Evolutionary conservation across 129 eudicot genomes (phyloP), one percentile per base, ranked within the genome.

Genomic region (Calendula officinalis): DNA sequence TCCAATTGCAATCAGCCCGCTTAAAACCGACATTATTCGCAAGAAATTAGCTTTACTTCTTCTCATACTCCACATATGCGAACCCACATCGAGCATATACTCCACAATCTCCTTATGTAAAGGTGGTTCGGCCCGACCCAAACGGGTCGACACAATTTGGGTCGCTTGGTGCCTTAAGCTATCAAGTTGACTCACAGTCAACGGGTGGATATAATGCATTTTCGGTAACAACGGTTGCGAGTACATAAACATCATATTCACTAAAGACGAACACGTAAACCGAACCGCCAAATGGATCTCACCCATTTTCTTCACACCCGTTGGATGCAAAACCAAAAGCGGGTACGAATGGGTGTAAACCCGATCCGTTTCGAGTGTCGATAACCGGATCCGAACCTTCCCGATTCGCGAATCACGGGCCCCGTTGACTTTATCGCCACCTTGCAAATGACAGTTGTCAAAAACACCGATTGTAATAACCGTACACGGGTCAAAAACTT

Each of bases 51-150:
- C 82, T 51, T 76, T 81, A 59, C 85, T 81, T 62, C 82, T 67
- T 55, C 85, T 76, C 79, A 76, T 76, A 55, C 85, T 81, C 82
- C 82, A 81, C n/a, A 81, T 81, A 41, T 81, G 79, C 13, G 76
- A 81, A 36, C 67, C 76, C 35, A 81, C 78, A 32, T 81, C 82
- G 8, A 81, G 64, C 82, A 81, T 76, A 55, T 72, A 81, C 57
- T 81, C 82, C 4, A 76, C 85, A 7, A 81, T 52, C 62, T 81
- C 85, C 68, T 76, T 81, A 10, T 76, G 59, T 41, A 76, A 53
- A 5, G 82, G 81, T 5, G 85, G 81, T 58, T 81, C 81, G 27
- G 82, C 78, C 56, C 79, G 72, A 11, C 63, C 35, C 7, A 81
- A 59, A 66, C 85, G 49, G 65, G 59, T 48, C 0, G 85, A 64